These are phyloP conservation scores for Cercospora berteroae DNA, from an alignment of 2,329 filamentous ascomycete genomes.

Conservation along the genomic window DNA sequence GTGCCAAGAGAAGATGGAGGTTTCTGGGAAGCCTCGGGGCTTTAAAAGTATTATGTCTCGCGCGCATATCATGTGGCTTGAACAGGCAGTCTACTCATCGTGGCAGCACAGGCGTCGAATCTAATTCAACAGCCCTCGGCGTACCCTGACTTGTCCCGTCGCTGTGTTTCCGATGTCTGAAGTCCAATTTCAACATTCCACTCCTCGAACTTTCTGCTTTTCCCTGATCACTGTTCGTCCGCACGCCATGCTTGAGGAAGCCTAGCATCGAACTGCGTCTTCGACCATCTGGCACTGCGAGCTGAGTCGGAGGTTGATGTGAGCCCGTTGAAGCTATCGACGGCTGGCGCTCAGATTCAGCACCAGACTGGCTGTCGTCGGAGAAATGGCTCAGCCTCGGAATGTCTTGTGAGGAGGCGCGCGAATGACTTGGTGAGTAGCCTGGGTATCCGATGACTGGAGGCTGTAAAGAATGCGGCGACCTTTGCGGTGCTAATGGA, in stretches of 20 bases:
- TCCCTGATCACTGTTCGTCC: neutral
- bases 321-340: neutral
- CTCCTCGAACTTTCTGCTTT: neutral
- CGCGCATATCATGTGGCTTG: neutral
- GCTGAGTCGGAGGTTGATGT: neutral
- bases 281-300: neutral
- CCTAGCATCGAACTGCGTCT: conserved; percentile 1
- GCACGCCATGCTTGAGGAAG: neutral
- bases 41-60: neutral
- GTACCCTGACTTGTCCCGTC: neutral
- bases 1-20: neutral
- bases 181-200: neutral
- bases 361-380: neutral
- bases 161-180: neutral
- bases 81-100: neutral
- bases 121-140: neutral
- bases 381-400: neutral
- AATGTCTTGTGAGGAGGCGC: neutral
- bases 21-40: neutral
- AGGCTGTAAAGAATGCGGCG: neutral
- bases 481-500: neutral
- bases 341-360: neutral
- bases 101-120: neutral
- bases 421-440: neutral
- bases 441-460: neutral